These are phyloP conservation scores for Hypericum perforatum DNA, from an alignment of 345 rosid species.

Conservation along the genomic window DNA sequence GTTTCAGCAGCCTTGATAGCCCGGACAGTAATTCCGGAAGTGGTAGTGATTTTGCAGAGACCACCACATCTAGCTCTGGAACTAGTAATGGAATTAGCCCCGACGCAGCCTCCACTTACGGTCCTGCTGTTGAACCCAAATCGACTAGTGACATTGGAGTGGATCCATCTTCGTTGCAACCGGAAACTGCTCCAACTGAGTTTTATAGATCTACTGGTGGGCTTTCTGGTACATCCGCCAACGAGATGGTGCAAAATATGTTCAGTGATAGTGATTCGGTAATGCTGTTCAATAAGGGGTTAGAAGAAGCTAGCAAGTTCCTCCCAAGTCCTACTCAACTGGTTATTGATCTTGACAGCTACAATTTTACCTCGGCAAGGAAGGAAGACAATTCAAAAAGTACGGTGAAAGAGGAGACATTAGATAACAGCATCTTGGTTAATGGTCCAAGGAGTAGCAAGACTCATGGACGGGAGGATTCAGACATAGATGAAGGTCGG, in stretches of 20 bases:
- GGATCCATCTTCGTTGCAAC: conserved; percentile 6
- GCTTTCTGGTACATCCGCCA: conserved; percentile 24
- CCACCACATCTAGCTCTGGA: conserved; percentile 2
- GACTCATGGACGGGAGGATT: background rate
- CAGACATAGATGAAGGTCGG: background rate
- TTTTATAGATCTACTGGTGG: conserved; percentile 9
- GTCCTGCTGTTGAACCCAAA: background rate
- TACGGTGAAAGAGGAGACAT: too few species aligned
- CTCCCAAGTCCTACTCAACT: conserved; percentile 35
- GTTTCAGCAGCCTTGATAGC: conserved; percentile 11
- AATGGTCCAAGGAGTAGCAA: background rate
- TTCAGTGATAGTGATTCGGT: conserved; percentile 46
- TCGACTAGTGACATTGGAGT: conserved; percentile 12
- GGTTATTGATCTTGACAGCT: background rate
- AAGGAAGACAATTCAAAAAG: too few species aligned
- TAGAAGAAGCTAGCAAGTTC: conserved; percentile 83
- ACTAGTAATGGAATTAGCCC: background rate
- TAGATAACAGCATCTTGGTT: too few species aligned
- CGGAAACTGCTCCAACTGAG: conserved; percentile 17
- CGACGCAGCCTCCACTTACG: background rate
- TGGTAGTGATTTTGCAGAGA: conserved; percentile 11
- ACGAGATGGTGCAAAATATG: conserved; percentile 39
- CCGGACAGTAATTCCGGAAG: conserved; percentile 15
- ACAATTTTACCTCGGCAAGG: background rate
- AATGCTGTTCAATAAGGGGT: conserved; percentile 56